Conservation (phyloP, 768 basidiomycete species). For the Lepiota brunneoincarnata region DNA sequence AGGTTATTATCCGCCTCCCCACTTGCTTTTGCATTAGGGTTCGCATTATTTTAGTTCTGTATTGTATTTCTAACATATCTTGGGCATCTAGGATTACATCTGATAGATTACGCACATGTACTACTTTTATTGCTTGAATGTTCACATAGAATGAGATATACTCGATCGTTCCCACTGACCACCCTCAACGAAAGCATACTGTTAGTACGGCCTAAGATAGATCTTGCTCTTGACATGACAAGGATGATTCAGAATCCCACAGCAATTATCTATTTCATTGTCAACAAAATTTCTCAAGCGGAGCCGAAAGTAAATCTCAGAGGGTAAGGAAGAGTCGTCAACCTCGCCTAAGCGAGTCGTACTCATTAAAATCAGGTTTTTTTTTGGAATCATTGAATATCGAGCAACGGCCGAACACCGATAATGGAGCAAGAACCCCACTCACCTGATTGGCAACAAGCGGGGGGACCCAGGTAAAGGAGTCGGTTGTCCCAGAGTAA, state of each 20-base stretch:
- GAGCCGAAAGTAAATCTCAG: constrained; percentile 29
- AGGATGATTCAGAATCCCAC: too few relatives aligned
- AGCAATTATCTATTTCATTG: neutral
- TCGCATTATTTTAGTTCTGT: neutral
- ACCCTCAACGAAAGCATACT: too few relatives aligned
- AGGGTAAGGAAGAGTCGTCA: constrained; percentile 32
- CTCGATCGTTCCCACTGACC: too few relatives aligned
- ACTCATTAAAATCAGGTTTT: constrained; percentile 53
- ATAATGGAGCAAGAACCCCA: constrained; percentile 13
- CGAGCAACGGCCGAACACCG: neutral
- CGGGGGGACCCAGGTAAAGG: neutral
- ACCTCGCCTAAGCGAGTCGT: constrained; percentile 31
- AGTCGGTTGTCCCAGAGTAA: constrained; percentile 37
- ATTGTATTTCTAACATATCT: constrained; percentile 10
- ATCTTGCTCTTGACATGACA: too few relatives aligned
- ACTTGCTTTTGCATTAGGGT: neutral
- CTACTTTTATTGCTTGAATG: neutral
- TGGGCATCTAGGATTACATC: neutral
- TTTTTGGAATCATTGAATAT: constrained; percentile 41
- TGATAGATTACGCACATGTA: neutral
- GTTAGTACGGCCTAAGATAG: too few relatives aligned
- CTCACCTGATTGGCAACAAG: constrained; percentile 20
- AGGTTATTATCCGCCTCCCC: neutral
- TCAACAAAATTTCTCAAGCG: neutral
- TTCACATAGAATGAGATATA: neutral